Base-by-base conservation (phyloP, 2,329 filamentous ascomycete species). In the Alternaria longipes region DNA sequence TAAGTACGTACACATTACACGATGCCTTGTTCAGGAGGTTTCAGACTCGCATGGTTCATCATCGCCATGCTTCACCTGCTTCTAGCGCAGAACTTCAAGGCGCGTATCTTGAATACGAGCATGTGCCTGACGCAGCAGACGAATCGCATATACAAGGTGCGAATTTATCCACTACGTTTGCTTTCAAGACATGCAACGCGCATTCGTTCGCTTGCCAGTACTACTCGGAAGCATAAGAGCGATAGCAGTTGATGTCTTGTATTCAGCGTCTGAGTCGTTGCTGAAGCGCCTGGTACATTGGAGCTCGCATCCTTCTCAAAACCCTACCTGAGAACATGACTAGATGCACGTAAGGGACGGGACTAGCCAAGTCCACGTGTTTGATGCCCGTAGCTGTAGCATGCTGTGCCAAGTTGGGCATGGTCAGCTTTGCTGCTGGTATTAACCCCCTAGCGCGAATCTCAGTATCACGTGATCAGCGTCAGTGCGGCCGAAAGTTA, bases 61-160 rank as follows among this genome's bases (percentile, higher is more conserved):
- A 50, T 60, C 56, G 58, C 63, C 56, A 68, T 70, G 68, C 68
- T 65, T 70, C 70, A 72, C 61, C 59, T 62, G 38, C 56, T 63
- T 59, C 62, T 68, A 67, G 63, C 59, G 63, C 61, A 60, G 28
- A 55, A 57, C 51, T 42, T 60, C 56, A 54, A 60, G 60, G 61
- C 64, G 66, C 24, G 34, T 50, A 34, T 32, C 54, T 30, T 28
- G 38, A 30, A 59, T 36, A 41, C 42, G 32, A 30, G 20, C 24
- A 45, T 32, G 52, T 49, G 42, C 52, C 51, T 53, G 56, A 24
- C 44, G 44, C 38, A 55, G 18, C 44, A 59, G n/a, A 34, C 32
- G 44, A 18, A 20, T 30, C 9, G 8, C 5, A 50, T 51, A 18
- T 24, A 38, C 26, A 34, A 40, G 30, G 44, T 41, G 9, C 20